Conservation (phyloP, 352 stramenopile genomes). For the Pythium dissimile region DNA sequence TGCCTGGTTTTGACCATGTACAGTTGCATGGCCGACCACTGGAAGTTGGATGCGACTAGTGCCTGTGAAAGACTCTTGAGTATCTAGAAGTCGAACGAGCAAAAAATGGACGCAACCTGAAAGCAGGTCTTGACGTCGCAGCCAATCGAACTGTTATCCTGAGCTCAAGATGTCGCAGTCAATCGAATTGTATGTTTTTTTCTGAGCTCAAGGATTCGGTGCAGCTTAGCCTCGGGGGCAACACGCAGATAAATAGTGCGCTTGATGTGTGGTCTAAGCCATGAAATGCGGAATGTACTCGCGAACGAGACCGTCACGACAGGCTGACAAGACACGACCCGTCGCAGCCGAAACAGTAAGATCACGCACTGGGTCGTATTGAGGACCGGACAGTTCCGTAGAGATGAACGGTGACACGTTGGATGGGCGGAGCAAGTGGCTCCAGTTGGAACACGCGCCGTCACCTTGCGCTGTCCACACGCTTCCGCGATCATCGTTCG, state of each 20-base stretch:
- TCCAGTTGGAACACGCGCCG: conserved; percentile 54
- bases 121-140: too few species aligned
- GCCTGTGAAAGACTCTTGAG: too few species aligned
- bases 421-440: conserved; percentile 10
- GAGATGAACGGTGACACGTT: conserved; percentile 17
- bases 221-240: neutral
- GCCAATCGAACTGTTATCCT: too few species aligned
- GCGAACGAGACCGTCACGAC: conserved; percentile 60
- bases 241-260: conserved; percentile 10
- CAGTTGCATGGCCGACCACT: too few species aligned
- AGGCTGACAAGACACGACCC: conserved; percentile 49
- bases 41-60: too few species aligned
- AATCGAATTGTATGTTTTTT: too few species aligned
- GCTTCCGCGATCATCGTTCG: conserved; percentile 1
- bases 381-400: conserved; percentile 54
- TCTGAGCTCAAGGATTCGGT: too few species aligned
- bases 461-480: conserved; percentile 66
- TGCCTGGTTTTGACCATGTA: too few species aligned
- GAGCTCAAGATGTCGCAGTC: too few species aligned
- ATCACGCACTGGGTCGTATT: conserved; percentile 66
- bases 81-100: too few species aligned
- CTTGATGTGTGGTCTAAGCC: neutral
- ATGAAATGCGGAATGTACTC: conserved; percentile 56
- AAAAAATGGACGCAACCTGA: too few species aligned
- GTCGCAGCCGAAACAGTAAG: conserved; percentile 32